Conservation (phyloP, 352 stramenopile genomes). For the Globisporangium middletonii region DNA sequence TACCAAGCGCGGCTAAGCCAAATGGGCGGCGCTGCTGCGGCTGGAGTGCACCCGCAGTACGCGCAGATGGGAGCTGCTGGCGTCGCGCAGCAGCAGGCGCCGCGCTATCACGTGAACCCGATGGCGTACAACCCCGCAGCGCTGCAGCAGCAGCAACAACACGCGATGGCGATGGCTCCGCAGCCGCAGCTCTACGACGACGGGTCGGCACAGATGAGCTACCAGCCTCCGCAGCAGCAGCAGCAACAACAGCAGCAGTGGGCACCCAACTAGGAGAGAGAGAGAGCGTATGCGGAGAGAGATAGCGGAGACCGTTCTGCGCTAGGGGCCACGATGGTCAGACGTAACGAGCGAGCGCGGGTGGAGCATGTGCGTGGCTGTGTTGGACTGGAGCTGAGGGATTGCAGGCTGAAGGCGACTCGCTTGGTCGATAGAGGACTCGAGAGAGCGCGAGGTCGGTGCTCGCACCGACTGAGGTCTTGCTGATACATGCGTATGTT, state of each 20-base stretch:
- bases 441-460: no score
- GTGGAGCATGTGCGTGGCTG: no score
- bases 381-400: no score
- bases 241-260: neutral
- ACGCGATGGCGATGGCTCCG: conserved; percentile 22
- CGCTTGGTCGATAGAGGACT: no score
- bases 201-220: conserved; percentile 15
- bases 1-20: conserved; percentile 60
- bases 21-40: conserved; percentile 19
- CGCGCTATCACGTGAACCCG: conserved; percentile 1
- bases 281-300: neutral
- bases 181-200: conserved; percentile 19
- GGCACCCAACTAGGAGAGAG: neutral
- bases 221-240: conserved; percentile 1
- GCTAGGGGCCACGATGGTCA: neutral
- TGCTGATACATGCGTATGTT: no score
- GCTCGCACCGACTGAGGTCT: no score
- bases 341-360: neutral
- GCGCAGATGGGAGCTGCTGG: conserved; percentile 16
- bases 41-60: conserved; percentile 19
- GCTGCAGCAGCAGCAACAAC: conserved; percentile 17
- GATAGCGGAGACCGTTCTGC: no score
- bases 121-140: conserved; percentile 10
- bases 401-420: no score
- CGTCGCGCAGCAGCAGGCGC: conserved; percentile 11